phyloP scores from a whole-genome alignment of 441 rosid species.

The Gossypium davidsonii region DNA sequence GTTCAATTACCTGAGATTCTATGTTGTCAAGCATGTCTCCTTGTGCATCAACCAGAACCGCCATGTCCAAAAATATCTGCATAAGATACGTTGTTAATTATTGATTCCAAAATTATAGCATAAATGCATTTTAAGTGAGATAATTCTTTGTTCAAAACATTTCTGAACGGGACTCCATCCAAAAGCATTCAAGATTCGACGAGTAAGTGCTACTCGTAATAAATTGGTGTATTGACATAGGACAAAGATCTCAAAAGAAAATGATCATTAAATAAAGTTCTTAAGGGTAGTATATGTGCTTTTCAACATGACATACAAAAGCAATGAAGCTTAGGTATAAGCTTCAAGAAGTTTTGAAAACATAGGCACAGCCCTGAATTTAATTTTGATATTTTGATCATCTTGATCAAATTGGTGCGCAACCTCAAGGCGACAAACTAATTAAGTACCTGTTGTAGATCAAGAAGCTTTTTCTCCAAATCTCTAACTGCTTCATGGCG shows the following conservation, averaged over 20 bases:
- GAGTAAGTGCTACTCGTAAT: background rate
- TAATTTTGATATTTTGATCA: background rate
- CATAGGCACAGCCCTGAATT: background rate
- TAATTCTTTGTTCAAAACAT: background rate
- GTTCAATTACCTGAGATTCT: constrained; percentile 63
- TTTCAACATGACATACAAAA: background rate
- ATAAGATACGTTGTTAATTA: background rate
- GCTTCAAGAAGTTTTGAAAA: background rate
- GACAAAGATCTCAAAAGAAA: background rate
- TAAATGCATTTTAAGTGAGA: background rate
- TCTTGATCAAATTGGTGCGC: background rate
- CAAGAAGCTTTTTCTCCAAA: constrained; percentile 85
- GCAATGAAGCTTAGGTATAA: background rate
- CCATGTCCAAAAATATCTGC: constrained; percentile 96
- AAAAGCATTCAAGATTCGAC: background rate
- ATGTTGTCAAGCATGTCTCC: constrained; percentile 97
- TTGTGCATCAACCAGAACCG: constrained; percentile 92
- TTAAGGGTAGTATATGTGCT: background rate
- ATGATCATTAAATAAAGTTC: background rate
- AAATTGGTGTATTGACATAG: background rate
- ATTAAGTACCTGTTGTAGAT: constrained; percentile 75
- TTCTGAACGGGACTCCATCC: background rate
- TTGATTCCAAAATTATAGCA: background rate
- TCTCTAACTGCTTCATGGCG: constrained; percentile 96
- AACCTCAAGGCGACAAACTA: background rate